Evolutionary conservation across 2,329 filamentous ascomycete genomes (phyloP).

Genomic region (Davidsoniella australis): DNA sequence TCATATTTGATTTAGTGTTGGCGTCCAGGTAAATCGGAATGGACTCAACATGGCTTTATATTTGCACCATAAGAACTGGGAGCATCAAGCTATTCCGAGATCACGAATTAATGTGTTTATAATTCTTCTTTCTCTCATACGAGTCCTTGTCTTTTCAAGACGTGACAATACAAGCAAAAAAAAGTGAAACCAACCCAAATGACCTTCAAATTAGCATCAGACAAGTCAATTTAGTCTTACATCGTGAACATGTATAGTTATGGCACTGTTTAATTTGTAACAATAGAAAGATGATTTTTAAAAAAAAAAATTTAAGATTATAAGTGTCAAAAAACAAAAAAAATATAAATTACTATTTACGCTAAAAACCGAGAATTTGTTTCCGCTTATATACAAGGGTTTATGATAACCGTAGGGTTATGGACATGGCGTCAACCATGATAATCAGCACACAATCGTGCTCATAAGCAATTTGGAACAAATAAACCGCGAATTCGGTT

Average conservation of each 20-base stretch:
- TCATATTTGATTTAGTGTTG: slow-evolving; percentile 8
- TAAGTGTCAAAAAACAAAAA: no score
- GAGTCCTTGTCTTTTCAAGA: slow-evolving; percentile 3
- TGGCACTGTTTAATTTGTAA: no score
- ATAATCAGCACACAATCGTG: background rate
- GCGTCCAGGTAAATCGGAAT: slow-evolving; percentile 10
- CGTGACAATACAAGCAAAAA: slow-evolving; percentile 6
- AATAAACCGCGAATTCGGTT: no score
- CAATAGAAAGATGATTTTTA: no score
- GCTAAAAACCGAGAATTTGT: no score
- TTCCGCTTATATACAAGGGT: no score
- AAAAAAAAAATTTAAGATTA: no score
- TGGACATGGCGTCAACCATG: background rate
- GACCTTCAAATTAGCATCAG: background rate
- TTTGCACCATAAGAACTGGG: background rate
- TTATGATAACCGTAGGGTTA: background rate
- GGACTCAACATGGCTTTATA: slow-evolving; percentile 5
- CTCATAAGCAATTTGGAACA: background rate
- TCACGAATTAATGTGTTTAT: slow-evolving; percentile 16
- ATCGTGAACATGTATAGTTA: no score
- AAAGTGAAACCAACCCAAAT: slow-evolving; percentile 8
- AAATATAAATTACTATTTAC: no score
- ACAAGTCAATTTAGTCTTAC: background rate
- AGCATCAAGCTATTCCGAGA: background rate
- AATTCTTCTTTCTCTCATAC: slow-evolving; percentile 2